Evolutionary conservation across 2,329 filamentous ascomycete genomes (phyloP).

Genomic region (Nigrospora oryzae): DNA sequence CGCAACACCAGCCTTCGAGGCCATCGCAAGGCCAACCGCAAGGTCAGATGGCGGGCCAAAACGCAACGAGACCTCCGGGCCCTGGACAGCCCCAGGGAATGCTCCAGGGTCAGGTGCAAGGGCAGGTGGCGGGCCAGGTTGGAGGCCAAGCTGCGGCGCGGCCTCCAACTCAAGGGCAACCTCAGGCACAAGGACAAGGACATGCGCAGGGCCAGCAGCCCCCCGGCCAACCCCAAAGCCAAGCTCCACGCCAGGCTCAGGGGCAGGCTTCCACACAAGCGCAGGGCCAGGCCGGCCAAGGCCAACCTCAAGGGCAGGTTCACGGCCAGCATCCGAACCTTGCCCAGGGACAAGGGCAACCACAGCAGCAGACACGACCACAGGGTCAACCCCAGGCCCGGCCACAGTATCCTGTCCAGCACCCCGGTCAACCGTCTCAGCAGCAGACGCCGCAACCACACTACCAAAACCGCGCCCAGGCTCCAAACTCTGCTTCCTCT

Average conservation of each 20-base stretch:
- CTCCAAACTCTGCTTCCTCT: neutral
- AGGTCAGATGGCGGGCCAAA: neutral
- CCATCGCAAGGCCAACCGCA: neutral
- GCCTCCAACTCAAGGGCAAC: neutral
- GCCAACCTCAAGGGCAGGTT: neutral
- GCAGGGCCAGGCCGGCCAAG: neutral
- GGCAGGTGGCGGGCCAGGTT: no score
- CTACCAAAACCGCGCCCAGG: neutral
- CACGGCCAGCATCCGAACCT: neutral
- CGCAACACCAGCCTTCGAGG: neutral
- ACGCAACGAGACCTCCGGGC: no score
- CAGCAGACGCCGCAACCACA: neutral
- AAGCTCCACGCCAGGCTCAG: neutral
- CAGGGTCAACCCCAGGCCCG: neutral
- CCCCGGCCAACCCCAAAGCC: neutral
- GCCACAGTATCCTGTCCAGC: neutral
- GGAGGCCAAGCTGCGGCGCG: no score
- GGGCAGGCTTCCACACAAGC: neutral
- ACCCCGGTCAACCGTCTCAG: neutral
- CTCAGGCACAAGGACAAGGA: neutral
- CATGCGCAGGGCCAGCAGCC: neutral
- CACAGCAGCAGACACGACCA: neutral
- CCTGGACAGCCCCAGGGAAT: no score
- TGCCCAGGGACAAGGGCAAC: neutral
- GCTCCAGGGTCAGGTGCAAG: no score